Evolutionary conservation across 2,329 filamentous ascomycete genomes (phyloP).

Genomic region (Colletotrichum filicis): DNA sequence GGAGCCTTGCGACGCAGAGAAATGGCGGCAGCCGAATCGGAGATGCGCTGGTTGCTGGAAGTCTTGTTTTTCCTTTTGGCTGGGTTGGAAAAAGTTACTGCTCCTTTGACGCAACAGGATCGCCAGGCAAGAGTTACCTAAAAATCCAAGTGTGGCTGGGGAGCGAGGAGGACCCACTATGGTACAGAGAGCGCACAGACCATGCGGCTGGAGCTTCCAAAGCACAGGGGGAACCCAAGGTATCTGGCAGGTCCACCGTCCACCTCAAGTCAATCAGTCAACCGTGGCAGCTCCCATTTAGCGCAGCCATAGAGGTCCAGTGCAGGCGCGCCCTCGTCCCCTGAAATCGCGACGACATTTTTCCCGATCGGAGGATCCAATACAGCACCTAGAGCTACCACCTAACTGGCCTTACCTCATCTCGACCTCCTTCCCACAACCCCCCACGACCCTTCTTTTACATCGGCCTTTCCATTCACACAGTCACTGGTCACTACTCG

Average conservation of each 20-base stretch:
- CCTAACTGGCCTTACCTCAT: slow-evolving; percentile 1
- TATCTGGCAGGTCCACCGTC: background rate
- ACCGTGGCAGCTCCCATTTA: slow-evolving; percentile 33
- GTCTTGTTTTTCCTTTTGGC: background rate
- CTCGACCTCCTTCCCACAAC: background rate
- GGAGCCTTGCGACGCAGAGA: slow-evolving; percentile 7
- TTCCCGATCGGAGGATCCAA: slow-evolving; percentile 26
- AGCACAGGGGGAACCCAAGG: background rate
- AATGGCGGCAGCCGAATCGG: slow-evolving; percentile 9
- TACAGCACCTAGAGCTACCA: background rate
- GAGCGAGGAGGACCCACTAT: background rate
- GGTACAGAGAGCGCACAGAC: background rate
- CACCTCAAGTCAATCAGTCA: slow-evolving; percentile 12
- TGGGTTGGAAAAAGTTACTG: background rate
- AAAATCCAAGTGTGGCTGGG: slow-evolving; percentile 31
- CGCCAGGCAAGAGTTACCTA: slow-evolving; percentile 9
- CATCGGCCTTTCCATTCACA: background rate
- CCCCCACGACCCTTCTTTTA: slow-evolving; percentile 1
- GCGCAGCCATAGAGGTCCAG: slow-evolving; percentile 4
- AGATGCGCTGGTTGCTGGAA: slow-evolving; percentile 4
- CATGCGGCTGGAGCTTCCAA: slow-evolving; percentile 28
- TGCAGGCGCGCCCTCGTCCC: slow-evolving; percentile 28
- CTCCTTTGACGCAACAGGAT: slow-evolving; percentile 23
- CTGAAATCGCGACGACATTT: slow-evolving; percentile 36
- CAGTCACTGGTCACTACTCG: background rate